Evolutionary conservation across 139 green algal species (phyloP).

Genomic region (Tetradesmus obliquus): DNA sequence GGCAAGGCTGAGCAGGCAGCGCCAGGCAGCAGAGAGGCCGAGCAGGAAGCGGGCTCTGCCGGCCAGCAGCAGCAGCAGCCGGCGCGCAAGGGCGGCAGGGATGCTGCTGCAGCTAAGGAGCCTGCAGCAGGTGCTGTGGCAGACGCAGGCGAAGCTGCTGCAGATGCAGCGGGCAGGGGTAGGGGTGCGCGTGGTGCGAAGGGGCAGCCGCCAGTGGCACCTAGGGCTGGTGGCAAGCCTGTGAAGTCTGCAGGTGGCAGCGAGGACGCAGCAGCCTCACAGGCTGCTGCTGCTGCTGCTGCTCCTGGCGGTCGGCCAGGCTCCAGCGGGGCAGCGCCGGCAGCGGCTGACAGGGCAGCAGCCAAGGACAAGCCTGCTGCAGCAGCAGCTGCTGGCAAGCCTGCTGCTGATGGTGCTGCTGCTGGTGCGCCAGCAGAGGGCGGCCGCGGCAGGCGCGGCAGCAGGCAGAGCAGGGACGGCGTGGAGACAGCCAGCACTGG

Average conservation of each 20-base stretch:
- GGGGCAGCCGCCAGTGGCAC: conserved; percentile 11
- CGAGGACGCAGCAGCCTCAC: not conserved
- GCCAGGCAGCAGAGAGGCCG: conserved; percentile 5
- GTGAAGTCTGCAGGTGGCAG: not conserved
- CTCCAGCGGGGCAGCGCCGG: not conserved
- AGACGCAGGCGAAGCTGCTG: not conserved
- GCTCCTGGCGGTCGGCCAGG: not conserved
- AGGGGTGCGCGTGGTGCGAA: not conserved
- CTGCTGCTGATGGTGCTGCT: not conserved
- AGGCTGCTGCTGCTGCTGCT: not conserved
- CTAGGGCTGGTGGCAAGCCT: not conserved
- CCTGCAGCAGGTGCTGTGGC: not conserved
- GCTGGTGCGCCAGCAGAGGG: not conserved
- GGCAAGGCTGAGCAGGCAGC: not conserved
- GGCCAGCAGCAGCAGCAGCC: not conserved
- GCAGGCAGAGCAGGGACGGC: conserved; percentile 3
- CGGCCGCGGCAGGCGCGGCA: not conserved
- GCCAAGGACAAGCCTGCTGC: not conserved
- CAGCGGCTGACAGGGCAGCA: not conserved
- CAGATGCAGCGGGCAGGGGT: not conserved
- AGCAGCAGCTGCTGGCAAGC: not conserved
- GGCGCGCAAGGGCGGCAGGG: conserved; percentile 5
- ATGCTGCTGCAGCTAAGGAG: not conserved
- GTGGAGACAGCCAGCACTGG: conserved; percentile 25
- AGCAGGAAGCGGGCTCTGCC: not conserved